These are phyloP conservation scores for Phalaenopsis aphrodite DNA, from an alignment of 106 monocot species.

Conservation along the genomic window DNA sequence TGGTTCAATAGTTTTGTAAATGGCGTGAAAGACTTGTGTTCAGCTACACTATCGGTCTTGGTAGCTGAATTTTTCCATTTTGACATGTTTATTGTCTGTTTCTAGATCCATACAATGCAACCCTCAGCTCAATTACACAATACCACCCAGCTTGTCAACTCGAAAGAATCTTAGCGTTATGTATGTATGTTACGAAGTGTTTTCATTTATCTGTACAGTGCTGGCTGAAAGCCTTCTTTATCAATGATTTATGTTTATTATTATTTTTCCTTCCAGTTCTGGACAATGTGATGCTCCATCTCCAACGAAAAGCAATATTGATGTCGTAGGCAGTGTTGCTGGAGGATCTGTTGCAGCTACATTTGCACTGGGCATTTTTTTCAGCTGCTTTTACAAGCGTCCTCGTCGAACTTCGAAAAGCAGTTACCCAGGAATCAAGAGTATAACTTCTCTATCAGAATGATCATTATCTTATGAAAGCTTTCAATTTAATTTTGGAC, in stretches of 20 bases:
- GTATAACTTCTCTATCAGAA: slow-evolving; percentile 18
- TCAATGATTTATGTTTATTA: slow-evolving; percentile 4
- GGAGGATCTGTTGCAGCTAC: slow-evolving; percentile 43
- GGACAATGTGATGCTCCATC: slow-evolving; percentile 21
- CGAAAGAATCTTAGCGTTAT: slow-evolving; percentile 14
- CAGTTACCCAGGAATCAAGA: slow-evolving; percentile 11
- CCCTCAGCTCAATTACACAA: slow-evolving; percentile 19
- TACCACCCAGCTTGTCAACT: slow-evolving; percentile 18
- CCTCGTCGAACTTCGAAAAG: slow-evolving; percentile 8
- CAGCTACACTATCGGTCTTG: too few species aligned
- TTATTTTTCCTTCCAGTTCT: slow-evolving; percentile 12
- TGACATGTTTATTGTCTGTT: background rate
- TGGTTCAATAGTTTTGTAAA: background rate
- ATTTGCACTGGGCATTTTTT: slow-evolving; percentile 29
- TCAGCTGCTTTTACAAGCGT: slow-evolving; percentile 43
- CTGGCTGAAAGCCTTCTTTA: background rate
- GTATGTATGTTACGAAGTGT: slow-evolving; percentile 16
- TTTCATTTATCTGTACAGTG: background rate
- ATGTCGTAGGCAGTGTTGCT: slow-evolving; percentile 30
- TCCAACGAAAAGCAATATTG: background rate
- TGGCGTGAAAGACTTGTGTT: background rate
- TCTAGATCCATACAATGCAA: slow-evolving; percentile 42
- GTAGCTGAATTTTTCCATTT: background rate
- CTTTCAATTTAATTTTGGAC: background rate
- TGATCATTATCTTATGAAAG: background rate